Evolutionary conservation across 306 rosid genomes (phyloP), one percentile per base, ranked within the genome.

Genomic region (Medicago arabica): DNA sequence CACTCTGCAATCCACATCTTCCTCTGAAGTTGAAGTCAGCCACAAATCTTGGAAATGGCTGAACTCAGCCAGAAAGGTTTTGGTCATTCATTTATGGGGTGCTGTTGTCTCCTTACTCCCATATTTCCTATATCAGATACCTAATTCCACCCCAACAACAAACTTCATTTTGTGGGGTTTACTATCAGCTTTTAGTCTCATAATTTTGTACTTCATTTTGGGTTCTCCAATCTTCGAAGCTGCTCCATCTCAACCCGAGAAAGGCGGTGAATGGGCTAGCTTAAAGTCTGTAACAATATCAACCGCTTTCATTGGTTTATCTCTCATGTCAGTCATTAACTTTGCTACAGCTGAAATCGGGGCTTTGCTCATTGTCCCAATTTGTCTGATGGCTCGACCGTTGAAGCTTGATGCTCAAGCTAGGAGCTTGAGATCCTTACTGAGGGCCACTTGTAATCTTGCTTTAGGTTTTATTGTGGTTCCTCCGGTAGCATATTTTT

Each of bases 291-390:
- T 92, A 81, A 92, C 97, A 31, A 81, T 90, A 80, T 81, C 97
- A 64, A 79, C 92, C 14, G 71, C 89, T 75, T 95, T 92, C 77
- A 89, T 86, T 18, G 97, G 97, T 54, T 77, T 92, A 76, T 92
- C 93, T 78, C 92, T 95, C 82, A 90, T 91, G 97, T 95, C 97
- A 2, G 89, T 95, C 80, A 81, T 95, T 59, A 95, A 95, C 88
- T 95, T 92, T 17, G 94, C 98, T 34, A 85, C 97, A 50, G 98
- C 97, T 28, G 97, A 95, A 80, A 85, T 92, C 41, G 97, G 97
- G 64, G 97, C 93, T 7, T 86, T 95, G 77, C 73, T 95, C 25
- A 66, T 95, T 12, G 93, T 92, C 51, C 96, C 97, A 1, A 83
- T 86, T 86, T 95, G 97, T 77, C 81, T 95, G 76, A 74, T 95